Evolutionary conservation across 2,329 filamentous ascomycete species (phyloP).

Genomic region (Ceratocystis destructans): DNA sequence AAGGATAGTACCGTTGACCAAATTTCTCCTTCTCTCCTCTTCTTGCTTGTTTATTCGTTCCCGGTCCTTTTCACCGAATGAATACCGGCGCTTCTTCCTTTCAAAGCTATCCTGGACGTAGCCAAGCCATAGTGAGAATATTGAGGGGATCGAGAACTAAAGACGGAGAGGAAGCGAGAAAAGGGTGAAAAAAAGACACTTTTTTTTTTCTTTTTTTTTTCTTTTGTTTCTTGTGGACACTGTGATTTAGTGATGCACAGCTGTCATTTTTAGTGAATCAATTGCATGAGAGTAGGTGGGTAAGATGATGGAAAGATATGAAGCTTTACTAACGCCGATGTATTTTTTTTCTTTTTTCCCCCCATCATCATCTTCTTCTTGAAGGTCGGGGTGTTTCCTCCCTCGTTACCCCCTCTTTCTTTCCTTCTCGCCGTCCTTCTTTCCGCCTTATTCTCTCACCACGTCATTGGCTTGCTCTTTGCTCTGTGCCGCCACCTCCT

Average conservation of each 20-base stretch:
- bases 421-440: neutral
- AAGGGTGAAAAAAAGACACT: neutral
- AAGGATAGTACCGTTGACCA: neutral
- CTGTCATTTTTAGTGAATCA: neutral
- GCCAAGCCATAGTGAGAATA: neutral
- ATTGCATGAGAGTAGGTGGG: neutral
- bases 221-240: neutral
- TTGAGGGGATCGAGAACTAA: neutral
- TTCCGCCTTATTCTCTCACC: neutral
- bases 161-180: neutral
- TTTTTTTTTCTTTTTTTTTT: too few species aligned
- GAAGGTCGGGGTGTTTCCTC: neutral
- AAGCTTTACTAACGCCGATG: neutral
- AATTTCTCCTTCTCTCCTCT: neutral
- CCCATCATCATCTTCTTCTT: neutral
- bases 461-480: neutral
- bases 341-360: neutral
- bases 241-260: neutral
- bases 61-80: neutral
- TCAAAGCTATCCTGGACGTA: neutral
- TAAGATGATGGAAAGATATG: neutral
- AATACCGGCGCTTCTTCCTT: constrained; percentile 9
- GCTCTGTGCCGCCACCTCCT: neutral
- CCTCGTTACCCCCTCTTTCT: neutral
- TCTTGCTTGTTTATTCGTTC: neutral